Base-by-base conservation (phyloP, 1,284 basidiomycete genomes). In the Sanguinoderma infundibulare region DNA sequence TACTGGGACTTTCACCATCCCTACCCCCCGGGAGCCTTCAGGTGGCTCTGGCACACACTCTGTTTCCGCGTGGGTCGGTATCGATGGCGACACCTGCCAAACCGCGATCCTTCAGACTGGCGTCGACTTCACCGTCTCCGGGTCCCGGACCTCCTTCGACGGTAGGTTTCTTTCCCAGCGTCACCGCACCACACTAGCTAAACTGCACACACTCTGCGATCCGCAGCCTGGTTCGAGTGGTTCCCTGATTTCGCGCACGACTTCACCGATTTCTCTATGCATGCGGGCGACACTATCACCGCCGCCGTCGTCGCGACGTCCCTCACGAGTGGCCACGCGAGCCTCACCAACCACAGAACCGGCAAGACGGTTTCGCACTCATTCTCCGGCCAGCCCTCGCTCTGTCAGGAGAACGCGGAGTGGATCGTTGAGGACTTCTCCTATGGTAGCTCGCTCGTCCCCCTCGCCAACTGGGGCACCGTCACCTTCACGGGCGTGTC, bases 181-280 rank as follows among this genome's bases (percentile, higher is more conserved):
- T 9, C 10, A 15, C 42, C 34, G 32, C 34, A 10, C 20, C 26
- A 10, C 39, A 1, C 1, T 24, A 36, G 28, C 30, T 57, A 5
- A 49, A 14, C 8, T 32, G 17, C 34, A 12, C 26, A 42, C 40
- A 28, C 28, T 5, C 10, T 28, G 28, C 17, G 47, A 22, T 1
- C n/a, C n/a, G 22, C 57, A 77, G 76, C 74, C 22, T 78, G 77
- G 77, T 78, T 74, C 65, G 77, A 78, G 62, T 78, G 75, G 72
- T 78, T 70, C 70, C 76, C 77, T 26, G 76, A 70, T 64, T 73
- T 64, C 66, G 73, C 76, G 10, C 60, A 68, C 60, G 73, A 75
- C 68, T 77, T 77, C 68, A 63, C 61, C 15, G 76, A 72, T 50
- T 74, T 78, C 67, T 54, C 60, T 51, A 52, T 73, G 67, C 59